Evolutionary conservation across 495 filamentous ascomycete genomes (phyloP), one percentile per base, ranked within the genome.

Genomic region (Hyaloscypha hepaticicola): DNA sequence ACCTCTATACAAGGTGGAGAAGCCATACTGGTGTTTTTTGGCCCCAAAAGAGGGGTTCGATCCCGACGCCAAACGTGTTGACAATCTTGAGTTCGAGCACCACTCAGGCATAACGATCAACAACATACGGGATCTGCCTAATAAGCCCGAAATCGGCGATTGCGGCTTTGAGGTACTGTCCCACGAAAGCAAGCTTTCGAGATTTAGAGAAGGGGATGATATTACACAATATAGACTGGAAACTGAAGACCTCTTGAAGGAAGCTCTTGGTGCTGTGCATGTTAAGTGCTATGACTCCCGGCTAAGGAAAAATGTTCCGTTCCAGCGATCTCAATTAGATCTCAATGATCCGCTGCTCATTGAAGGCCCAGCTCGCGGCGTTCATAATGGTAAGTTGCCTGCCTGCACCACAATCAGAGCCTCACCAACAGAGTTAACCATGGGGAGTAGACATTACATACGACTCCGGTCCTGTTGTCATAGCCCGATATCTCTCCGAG

Each of bases 11-110:
- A 34, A 68, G 25, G 19, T 21, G 12, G 56, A 68, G 25, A 68
- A 68, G 27, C 66, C 66, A 34, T 68, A 68, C 33, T 68, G 61
- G 61, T 64, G 61, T 27, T 61, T 68, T n/a, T 29, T 55, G 1
- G 14, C 61, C 0, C 66, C 66, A 2, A 48, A 61, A 29, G 56
- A 64, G 0, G 56, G 57, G 25, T 68, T 68, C 49, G 57, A 68
- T 29, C 66, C 66, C 0, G 57, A 68, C 33, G 45, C 22, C n/a
- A 5, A 55, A 9, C 55, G 61, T 8, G 31, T 60, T 28, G 61
- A 64, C 33, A 68, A 68, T 56, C 25, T 68, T 0, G 66, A 68
- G 33, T 68, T 60, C 28, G 61, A 68, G 29, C 19, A 56, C 14
- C 38, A 60, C 52, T 29, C 48, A 3, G 49, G 52, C 12, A 61